A percentile compares a stretch with the other conserved stretches of the same genome.
These are phyloP conservation scores for Ophiostoma australiae DNA, from an alignment of 2,329 filamentous ascomycete species.

Conservation along the genomic window DNA sequence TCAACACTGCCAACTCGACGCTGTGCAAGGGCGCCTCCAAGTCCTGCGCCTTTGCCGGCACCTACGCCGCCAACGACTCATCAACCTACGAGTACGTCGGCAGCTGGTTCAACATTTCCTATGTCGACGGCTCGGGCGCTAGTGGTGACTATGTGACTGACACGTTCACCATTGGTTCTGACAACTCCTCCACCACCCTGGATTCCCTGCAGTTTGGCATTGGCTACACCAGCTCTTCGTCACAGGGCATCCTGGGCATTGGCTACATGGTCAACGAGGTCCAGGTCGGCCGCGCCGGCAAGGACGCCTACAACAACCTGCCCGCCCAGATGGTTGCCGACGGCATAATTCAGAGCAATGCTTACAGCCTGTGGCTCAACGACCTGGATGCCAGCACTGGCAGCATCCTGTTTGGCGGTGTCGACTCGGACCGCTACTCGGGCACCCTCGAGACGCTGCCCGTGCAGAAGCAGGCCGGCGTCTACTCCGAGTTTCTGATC, in stretches of 20 bases:
- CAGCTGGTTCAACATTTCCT: conserved; percentile 79
- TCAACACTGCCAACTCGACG: conserved; percentile 59
- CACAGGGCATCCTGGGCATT: conserved; percentile 76
- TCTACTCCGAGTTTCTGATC: conserved; percentile 61
- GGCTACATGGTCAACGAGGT: conserved; percentile 79
- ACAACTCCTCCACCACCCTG: conserved; percentile 20
- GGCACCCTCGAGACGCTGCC: conserved; percentile 63
- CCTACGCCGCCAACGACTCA: conserved; percentile 65
- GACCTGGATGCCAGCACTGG: conserved; percentile 62
- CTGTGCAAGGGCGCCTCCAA: conserved; percentile 49
- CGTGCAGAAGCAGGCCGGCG: conserved; percentile 50
- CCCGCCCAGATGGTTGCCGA: conserved; percentile 59
- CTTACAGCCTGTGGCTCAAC: conserved; percentile 72
- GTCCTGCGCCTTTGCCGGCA: conserved; percentile 58
- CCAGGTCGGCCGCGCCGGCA: conserved; percentile 54
- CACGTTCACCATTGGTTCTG: conserved; percentile 53
- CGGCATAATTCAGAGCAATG: conserved; percentile 58
- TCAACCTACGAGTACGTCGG: conserved; percentile 71
- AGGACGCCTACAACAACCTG: conserved; percentile 60
- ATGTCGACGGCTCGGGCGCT: conserved; percentile 75
- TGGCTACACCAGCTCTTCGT: conserved; percentile 57
- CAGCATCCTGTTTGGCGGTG: conserved; percentile 68
- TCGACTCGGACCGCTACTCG: conserved; percentile 61
- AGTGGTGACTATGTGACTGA: conserved; percentile 77
- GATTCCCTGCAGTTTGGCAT: conserved; percentile 64